Base-by-base conservation (phyloP, 1,284 basidiomycete species). In the Cutaneotrichosporon dermatis region DNA sequence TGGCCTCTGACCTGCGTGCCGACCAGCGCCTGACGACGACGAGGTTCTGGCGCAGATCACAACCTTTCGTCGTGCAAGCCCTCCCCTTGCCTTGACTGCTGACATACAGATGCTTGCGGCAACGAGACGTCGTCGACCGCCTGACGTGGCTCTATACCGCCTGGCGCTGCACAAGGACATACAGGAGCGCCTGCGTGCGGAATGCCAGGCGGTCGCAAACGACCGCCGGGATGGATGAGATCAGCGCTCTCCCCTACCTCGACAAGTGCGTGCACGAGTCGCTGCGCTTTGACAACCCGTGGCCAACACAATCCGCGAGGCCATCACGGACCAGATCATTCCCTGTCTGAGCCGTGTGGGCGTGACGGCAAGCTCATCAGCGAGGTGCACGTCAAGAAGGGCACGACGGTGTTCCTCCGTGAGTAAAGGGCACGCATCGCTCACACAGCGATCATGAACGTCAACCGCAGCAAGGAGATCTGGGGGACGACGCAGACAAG, bases 81-180 rank as follows among this genome's bases (percentile, higher is more conserved):
- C 8, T 25, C 8, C 15, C 34, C 6, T 1, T 12, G 46, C 5
- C 10, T 10, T 9, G 12, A n/a, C 34, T 49, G 34, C 46, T 12
- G 4, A 33, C 46, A 37, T 2, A 44, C 57, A 74, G 73, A 74
- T 77, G 65, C 66, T 76, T 2, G 76, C 77, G 90, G 90, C 0
- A 88, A 90, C 72, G 90, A 92, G 72, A 92, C 90, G 0, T 87
- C 85, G 0, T 84, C 84, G 0, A 86, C 84, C 0, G 84, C 87
- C 78, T 88, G 1, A 84, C 87, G 3, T 92, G 89, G 89, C 84
- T 83, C 78, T 90, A 2, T 87, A 86, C 72, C 82, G 83, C 15
- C 83, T 91, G n/a, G 80, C 86, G 0, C 79, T 78, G 35, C 70
- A 84, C 55, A 83, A 80, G 0, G 76, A 77, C 0, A 75, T 81